Evolutionary conservation across 441 rosid species (phyloP), one percentile per base, ranked within the genome.

Genomic region (Daphne laureola): DNA sequence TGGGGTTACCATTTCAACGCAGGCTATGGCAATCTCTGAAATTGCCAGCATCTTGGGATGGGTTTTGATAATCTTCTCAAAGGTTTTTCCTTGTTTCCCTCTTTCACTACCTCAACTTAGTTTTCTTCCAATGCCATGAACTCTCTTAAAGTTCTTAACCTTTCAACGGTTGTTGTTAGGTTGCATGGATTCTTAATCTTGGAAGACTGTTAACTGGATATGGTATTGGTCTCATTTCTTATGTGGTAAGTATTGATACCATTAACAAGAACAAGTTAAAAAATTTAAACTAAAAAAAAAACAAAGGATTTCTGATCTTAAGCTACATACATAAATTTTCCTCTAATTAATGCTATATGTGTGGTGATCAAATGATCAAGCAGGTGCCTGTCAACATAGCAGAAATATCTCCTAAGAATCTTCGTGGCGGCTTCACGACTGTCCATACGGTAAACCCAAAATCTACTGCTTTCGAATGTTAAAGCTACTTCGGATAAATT

Each of bases 11-110:
- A 31, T 16, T 47, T 49, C 36, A 62, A 46, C 17, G 26, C 83
- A 86, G 88, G 75, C 86, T n/a, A 72, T 86, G 80, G 74, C 84
- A 77, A 53, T 83, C 23, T 75, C 88, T 51, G 76, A 78, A 48
- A n/a, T 74, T 26, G 61, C 77, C 66, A 77, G 78, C 73, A 42
- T 66, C 58, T 53, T 40, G 9, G 87, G 86, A 12, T 86, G 94
- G 90, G 71, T 80, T 50, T 64, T 75, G 54, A 67, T 82, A 55
- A 71, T 71, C 18, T 70, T 76, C 59, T 63, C 89, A 7, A 58
- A 80, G 82, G 94, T 80, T 46, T 21, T 41, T 15, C 27, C 36
- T 31, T 41, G 53, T 26, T 13, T 4, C 40, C 31, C 43, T 5
- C 36, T 21, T 8, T 42, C 40, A 55, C 40, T 21, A 21, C 25